Base-by-base conservation (phyloP, 1,284 basidiomycete genomes). In the Phlebopus sp. region DNA sequence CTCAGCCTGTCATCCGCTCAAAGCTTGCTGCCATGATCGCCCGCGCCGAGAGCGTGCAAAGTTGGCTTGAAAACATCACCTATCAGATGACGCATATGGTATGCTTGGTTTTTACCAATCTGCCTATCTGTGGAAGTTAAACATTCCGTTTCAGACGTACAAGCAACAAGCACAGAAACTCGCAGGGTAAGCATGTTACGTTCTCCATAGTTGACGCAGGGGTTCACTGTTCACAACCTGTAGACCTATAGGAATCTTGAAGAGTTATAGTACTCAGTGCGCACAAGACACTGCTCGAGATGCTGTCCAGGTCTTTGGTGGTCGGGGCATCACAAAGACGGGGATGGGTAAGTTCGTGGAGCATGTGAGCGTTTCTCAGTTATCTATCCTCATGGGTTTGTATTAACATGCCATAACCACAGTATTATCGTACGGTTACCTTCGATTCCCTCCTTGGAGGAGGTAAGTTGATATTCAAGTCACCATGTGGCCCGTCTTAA, bases 11-110 rank as follows among this genome's bases (percentile, higher is more conserved):
- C 51, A 81, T 90, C 56, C 78, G 87, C 32, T 71, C 76, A 50
- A 89, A 86, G 74, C 67, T 90, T 42, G 86, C 85, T 0, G 64
- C 66, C 30, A 86, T 89, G 83, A 84, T 90, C 51, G 78, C 84
- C 23, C 82, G 86, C 14, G 37, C 59, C 4, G 64, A 68, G 68
- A 76, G 80, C 0, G 74, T 77, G 11, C 93, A 97, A 63, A 81
- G 79, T 40, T 97, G 92, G 92, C 72, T 96, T 21, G 94, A 97
- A 71, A 87, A 82, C 61, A 73, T 96, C 53, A 95, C 92, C 0
- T 84, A 86, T 66, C 93, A 96, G 69, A 96, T 96, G 93, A 84
- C 79, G 64, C 84, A 93, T 59, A 93, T 93, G 90, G 80, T 79
- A 17, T 44, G 63, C 46, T 27, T 35, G 35, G 11, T 13, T 7